A percentile compares a stretch with the other conserved stretches of the same genome.
phyloP scores from a whole-genome alignment of 495 filamentous ascomycete genomes.

The Penicillium cataractarum region DNA sequence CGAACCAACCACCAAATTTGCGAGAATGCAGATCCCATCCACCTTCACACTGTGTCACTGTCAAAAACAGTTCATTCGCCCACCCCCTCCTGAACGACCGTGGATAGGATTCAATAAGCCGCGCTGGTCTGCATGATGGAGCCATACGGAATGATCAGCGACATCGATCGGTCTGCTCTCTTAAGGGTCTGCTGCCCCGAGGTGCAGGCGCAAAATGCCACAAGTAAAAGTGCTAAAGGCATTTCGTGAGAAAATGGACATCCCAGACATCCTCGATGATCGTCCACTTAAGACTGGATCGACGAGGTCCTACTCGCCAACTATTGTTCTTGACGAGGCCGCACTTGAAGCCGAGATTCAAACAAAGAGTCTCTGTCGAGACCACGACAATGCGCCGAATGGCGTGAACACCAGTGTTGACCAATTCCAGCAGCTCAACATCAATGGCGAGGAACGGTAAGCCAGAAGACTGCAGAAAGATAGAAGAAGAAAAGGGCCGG shows the following conservation, averaged over 20 bases:
- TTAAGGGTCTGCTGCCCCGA: constrained; percentile 16
- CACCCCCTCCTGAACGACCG: constrained; percentile 6
- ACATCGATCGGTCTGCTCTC: constrained; percentile 9
- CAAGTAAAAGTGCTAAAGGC: background rate
- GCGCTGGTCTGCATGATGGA: background rate
- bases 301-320: constrained; percentile 16
- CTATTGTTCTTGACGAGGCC: constrained; percentile 17
- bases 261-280: constrained; percentile 25
- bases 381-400: background rate
- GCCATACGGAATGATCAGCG: constrained; percentile 9
- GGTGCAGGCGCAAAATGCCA: background rate
- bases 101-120: constrained; percentile 17
- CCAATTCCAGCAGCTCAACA: background rate
- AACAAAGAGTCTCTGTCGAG: background rate
- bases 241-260: constrained; percentile 16
- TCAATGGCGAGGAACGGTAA: background rate
- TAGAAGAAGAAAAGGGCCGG: background rate
- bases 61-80: constrained; percentile 21
- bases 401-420: background rate
- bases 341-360: constrained; percentile 6
- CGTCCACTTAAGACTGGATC: constrained; percentile 18
- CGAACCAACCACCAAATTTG: constrained; percentile 6
- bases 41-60: background rate
- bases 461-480: background rate
- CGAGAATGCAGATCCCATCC: constrained; percentile 16